phyloP scores from a whole-genome alignment of 345 rosid species.

The Heritiera littoralis region DNA sequence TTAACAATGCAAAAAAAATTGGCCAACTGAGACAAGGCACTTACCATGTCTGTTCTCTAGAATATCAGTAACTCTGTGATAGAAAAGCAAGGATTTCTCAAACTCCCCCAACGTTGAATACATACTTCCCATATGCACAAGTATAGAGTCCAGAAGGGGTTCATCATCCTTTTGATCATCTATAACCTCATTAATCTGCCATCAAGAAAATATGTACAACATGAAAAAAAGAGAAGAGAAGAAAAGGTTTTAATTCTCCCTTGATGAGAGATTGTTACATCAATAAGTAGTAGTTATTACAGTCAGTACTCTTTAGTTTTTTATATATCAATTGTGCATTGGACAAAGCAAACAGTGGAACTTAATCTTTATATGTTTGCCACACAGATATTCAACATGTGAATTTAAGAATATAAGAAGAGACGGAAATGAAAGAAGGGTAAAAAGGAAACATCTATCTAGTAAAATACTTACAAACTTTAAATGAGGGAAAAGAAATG shows the following conservation, averaged over 20 bases:
- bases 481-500: constrained; percentile 2
- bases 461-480: neutral
- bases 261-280: neutral
- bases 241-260: neutral
- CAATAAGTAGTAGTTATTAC: neutral
- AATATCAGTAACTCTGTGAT: constrained; percentile 55
- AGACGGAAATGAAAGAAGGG: neutral
- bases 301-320: neutral
- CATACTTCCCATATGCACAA: constrained; percentile 82
- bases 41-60: constrained; percentile 64
- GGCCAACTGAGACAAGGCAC: neutral
- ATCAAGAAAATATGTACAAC: constrained; percentile 26
- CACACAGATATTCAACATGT: constrained; percentile 1
- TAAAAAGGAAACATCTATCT: neutral
- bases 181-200: constrained; percentile 67
- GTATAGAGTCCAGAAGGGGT: constrained; percentile 67
- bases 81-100: constrained; percentile 55
- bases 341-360: constrained; percentile 13
- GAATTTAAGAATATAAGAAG: neutral
- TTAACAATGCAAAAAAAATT: neutral
- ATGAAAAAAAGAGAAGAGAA: constrained; percentile 3
- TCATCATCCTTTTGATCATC: constrained; percentile 48
- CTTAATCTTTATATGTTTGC: constrained; percentile 15
- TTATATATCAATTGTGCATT: neutral
- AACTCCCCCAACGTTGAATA: constrained; percentile 63